Evolutionary conservation across 805 yeast species (phyloP), one percentile per base, ranked within the genome.

Genomic region (Spathaspora passalidarum): DNA sequence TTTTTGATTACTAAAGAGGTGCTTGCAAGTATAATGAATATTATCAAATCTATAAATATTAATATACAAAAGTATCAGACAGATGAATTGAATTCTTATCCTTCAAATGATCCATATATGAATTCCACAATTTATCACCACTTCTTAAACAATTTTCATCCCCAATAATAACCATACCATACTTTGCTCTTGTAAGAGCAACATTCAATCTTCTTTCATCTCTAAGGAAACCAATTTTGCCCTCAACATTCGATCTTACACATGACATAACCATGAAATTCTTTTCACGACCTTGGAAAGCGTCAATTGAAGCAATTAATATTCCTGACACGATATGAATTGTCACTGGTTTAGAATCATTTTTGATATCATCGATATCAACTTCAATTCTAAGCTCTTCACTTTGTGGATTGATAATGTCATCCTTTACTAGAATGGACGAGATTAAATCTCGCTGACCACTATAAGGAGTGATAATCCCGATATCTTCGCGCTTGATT

Each of bases 171-270:
- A 87, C 75, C 51, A 89, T 63, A 4, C 96, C 96, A 59, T 80
- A 88, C 61, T 79, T 84, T 20, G 96, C 96, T 65, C 97, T 80
- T 1, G 96, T 89, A 42, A 89, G 71, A 4, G 96, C 96, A 47
- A 90, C 97, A 61, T 89, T 89, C 60, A 89, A 63, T 68, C 97
- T 84, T 60, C 96, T 75, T 19, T 90, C 88, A 56, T 89, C 96
- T 51, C 82, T 79, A 61, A 89, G 73, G 65, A 90, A 89, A 5
- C 97, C 97, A 55, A 90, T 86, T 9, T 79, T 78, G 49, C 82
- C 84, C 44, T 74, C 75, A 21, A 80, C 83, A 60, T 89, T 89
- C 20, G 95, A 86, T 51, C 82, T 61, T 20, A 78, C 82, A 56
- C 81, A 76, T 5, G 81, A 75, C 55, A 77, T 61, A 32, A 78